Conservation (phyloP, 768 basidiomycete genomes). For the Termitomyces titanicus region DNA sequence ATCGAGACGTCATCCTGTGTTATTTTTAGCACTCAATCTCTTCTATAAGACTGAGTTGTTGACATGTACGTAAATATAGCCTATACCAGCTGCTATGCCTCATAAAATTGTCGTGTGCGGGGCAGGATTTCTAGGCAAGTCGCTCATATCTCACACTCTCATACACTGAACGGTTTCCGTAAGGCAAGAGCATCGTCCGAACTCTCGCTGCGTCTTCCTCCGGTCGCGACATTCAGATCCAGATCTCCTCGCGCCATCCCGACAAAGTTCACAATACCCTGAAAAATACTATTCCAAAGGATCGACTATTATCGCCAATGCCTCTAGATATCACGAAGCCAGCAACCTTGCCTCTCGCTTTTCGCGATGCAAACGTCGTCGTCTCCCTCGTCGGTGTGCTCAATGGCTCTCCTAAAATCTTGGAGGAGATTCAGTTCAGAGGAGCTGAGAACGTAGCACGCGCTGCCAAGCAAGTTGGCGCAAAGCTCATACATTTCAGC, state of each 20-base stretch:
- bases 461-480: conserved; percentile 46
- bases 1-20: neutral
- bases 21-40: neutral
- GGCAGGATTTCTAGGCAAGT: conserved; percentile 58
- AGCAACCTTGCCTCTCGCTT: conserved; percentile 40
- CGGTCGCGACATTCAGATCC: conserved; percentile 33
- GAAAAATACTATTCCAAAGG: conserved; percentile 25
- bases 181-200: conserved; percentile 46
- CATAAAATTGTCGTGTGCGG: conserved; percentile 49
- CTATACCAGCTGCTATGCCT: neutral
- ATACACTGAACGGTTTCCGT: conserved; percentile 16
- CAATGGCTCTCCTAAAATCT: conserved; percentile 50
- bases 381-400: conserved; percentile 72
- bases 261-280: conserved; percentile 33
- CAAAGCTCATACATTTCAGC: conserved; percentile 63
- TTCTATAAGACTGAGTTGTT: too few relatives aligned
- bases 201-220: conserved; percentile 35
- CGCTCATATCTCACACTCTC: neutral
- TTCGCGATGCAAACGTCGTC: conserved; percentile 53
- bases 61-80: too few relatives aligned
- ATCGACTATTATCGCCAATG: conserved; percentile 36
- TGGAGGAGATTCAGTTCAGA: conserved; percentile 58
- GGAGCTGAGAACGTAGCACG: conserved; percentile 66
- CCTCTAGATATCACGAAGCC: conserved; percentile 54
- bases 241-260: conserved; percentile 61